Evolutionary conservation across 164 flowering plant genomes (phyloP), one percentile per base, ranked within the genome.

Genomic region (Magnolia officinalis): DNA sequence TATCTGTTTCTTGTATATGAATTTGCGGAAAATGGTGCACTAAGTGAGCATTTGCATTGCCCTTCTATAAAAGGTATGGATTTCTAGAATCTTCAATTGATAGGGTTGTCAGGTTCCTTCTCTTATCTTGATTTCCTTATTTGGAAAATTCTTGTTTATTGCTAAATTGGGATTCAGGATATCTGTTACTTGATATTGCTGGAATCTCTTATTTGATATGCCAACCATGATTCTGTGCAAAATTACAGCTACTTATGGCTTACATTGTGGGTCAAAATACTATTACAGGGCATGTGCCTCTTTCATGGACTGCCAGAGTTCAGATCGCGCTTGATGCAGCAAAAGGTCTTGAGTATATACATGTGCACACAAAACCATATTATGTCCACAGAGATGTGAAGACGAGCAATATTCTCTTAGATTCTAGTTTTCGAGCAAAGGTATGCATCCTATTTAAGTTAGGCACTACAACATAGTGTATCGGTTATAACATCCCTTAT

Each of bases 241-340:
- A 50, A 71, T 50, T 37, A 70, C 6, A 2, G 51, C 67, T 16
- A 75, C 37, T 45, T 63, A 5, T 74, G 51, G 45, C 74, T 71
- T 63, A 50, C 63, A 24, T 4, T 4, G 26, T 19, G 63, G 24
- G 31, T 21, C 64, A 2, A 18, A 59, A 45, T 76, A 61, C 37
- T 20, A 14, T 24, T 78, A n/a, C 80, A 85, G 85, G 84, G 26
- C 52, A 74, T 61, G 26, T 26, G 20, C 80, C 86, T 21, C 80
- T 86, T 65, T 23, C 85, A 2, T 84, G 86, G 88, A 52, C 78
- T 8, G 73, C 79, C n/a, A 81, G 87, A 63, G 78, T 81, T 58
- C 84, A 71, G 63, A 86, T 84, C 74, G 85, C 88, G 6, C 84
- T 84, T 73, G 85, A 86, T 80, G 81, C 83, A 8, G 88, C 87